Evolutionary conservation across 2,329 filamentous ascomycete species (phyloP).

Genomic region (Cordyceps fumosorosea): DNA sequence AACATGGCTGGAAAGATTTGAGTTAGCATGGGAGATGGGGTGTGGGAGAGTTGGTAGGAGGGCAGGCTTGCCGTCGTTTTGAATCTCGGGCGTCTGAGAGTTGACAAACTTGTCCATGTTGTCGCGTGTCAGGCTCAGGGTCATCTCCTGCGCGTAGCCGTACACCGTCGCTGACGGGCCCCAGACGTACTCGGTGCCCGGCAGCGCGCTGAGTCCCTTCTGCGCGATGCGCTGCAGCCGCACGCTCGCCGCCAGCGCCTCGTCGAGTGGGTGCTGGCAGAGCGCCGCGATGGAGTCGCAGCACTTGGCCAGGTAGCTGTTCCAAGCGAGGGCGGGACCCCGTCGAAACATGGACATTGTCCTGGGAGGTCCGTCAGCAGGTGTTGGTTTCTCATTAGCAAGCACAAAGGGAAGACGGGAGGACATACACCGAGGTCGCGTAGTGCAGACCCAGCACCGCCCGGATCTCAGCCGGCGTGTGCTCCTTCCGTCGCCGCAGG

Average conservation of each 20-base stretch:
- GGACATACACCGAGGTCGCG: neutral
- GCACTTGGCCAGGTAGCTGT: constrained; percentile 1
- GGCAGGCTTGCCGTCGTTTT: neutral
- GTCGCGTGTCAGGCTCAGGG: neutral
- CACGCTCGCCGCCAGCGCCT: neutral
- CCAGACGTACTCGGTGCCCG: constrained; percentile 4
- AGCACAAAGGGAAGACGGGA: no score
- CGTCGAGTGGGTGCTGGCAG: constrained; percentile 6
- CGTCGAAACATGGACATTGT: constrained; percentile 9
- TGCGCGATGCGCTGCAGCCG: constrained; percentile 7
- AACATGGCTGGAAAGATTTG: neutral
- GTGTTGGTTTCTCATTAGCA: neutral
- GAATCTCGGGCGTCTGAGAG: neutral
- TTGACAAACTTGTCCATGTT: constrained; percentile 10
- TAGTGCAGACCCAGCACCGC: constrained; percentile 5
- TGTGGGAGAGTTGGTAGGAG: no score
- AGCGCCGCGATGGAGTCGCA: constrained; percentile 6
- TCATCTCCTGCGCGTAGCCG: constrained; percentile 5
- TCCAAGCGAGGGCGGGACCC: constrained; percentile 4
- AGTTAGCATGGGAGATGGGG: neutral
- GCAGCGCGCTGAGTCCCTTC: neutral
- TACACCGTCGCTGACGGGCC: constrained; percentile 1
- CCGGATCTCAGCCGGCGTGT: constrained; percentile 5
- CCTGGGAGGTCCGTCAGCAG: neutral
- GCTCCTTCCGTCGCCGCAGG: neutral